These are phyloP conservation scores for Apiospora phragmitis DNA, from an alignment of 2,329 filamentous ascomycete species.

Conservation along the genomic window DNA sequence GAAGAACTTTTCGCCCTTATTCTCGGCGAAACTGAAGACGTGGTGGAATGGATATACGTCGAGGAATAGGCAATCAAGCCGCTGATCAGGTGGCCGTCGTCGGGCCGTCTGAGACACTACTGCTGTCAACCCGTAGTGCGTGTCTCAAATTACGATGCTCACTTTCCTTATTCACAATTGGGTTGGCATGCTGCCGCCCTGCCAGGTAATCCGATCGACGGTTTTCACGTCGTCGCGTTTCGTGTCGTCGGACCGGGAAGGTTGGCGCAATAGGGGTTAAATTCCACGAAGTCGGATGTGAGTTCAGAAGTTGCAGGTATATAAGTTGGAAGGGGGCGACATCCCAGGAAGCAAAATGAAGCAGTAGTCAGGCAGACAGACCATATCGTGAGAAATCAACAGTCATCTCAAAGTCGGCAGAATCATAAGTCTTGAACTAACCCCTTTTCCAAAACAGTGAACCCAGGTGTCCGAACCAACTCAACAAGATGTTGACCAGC, in stretches of 20 bases:
- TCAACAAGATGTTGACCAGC: slow-evolving; percentile 28
- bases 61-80: neutral
- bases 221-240: neutral
- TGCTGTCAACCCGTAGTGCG: neutral
- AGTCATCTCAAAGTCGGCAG: neutral
- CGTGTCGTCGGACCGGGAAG: neutral
- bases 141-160: neutral
- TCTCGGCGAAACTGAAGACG: neutral
- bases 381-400: neutral
- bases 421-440: neutral
- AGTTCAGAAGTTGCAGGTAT: neutral
- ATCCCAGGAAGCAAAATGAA: neutral
- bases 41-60: slow-evolving; percentile 2
- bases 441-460: neutral
- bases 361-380: neutral
- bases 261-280: neutral
- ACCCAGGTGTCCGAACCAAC: neutral
- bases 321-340: neutral
- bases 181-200: neutral
- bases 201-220: neutral
- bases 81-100: neutral
- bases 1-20: neutral
- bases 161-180: neutral
- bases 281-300: neutral
- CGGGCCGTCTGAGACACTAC: neutral